phyloP scores from a whole-genome alignment of 2,329 filamentous ascomycete genomes.

The Hymenoscyphus occultus region DNA sequence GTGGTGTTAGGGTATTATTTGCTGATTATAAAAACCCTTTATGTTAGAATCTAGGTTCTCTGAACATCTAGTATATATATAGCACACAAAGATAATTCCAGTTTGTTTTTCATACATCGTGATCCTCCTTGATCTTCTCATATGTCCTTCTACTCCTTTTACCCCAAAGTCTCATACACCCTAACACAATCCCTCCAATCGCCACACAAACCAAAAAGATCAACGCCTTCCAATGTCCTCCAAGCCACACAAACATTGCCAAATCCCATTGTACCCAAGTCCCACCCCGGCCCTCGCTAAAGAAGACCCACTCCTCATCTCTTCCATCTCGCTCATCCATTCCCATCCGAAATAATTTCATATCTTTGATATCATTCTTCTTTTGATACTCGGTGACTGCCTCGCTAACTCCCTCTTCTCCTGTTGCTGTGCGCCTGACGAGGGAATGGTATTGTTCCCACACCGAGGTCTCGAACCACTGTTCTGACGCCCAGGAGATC shows the following conservation, averaged over 20 bases:
- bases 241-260: conserved; percentile 33
- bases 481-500: conserved; percentile 71
- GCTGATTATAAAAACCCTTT: too few relatives aligned
- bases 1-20: too few relatives aligned
- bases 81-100: background rate
- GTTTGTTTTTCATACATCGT: background rate
- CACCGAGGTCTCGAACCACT: conserved; percentile 66
- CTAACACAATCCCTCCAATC: background rate
- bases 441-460: conserved; percentile 60
- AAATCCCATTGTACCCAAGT: conserved; percentile 37
- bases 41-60: too few relatives aligned
- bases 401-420: background rate
- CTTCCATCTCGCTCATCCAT: conserved; percentile 32
- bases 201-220: background rate
- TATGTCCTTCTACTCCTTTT: background rate
- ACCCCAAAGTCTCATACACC: background rate
- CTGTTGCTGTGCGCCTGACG: background rate
- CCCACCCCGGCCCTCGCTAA: conserved; percentile 32
- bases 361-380: conserved; percentile 7
- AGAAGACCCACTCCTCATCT: conserved; percentile 34
- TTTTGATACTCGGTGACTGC: background rate
- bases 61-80: too few relatives aligned
- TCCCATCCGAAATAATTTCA: conserved; percentile 25
- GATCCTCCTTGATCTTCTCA: background rate
- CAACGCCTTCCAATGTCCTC: conserved; percentile 21